Evolutionary conservation across 2,329 filamentous ascomycete genomes (phyloP), one percentile per base, ranked within the genome.

Genomic region (Colletotrichum salicis): DNA sequence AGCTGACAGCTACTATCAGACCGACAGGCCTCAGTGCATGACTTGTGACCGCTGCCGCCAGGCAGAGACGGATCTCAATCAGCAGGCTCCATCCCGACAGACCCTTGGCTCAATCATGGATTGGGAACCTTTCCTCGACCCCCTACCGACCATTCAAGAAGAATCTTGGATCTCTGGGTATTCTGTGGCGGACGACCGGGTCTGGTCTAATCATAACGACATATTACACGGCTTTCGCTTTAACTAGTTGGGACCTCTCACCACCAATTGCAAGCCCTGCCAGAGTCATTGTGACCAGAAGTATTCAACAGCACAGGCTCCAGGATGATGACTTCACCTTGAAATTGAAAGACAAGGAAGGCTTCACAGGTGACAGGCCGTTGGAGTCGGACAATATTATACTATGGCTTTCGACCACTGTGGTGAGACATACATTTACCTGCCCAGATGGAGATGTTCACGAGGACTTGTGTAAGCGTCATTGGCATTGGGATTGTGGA

Each of bases 241-340:
- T 27, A 67, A 70, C 13, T 63, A 70, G 29, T 22, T 61, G 5
- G 35, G 48, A 5, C 27, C 61, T 7, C 29, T n/a, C 5, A 58
- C 58, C 52, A 15, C 41, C 41, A 45, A 4, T 3, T 6, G 6
- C 15, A 6, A 15, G 5, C 13, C 35, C 35, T 41, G 13, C 13
- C 5, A 15, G 15, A 13, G 13, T 15, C 5, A 15, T 6, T 15
- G 13, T 41, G 35, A 2, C 13, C 35, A 15, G 35, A 41, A 1
- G 4, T 6, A 15, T 15, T 41, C 13, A 7, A 15, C 35, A 6
- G 13, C 5, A 13, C 5, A 41, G 13, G 35, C 35, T 41, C 2
- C 35, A 41, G 35, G 5, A 41, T 41, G 35, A 5, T 15, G 13
- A 2, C 2, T 41, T 15, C 41, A 45, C 41, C 7, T n/a, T 10